Base-by-base conservation (phyloP, 2,329 filamentous ascomycete genomes). In the Magnaporthiopsis poae region DNA sequence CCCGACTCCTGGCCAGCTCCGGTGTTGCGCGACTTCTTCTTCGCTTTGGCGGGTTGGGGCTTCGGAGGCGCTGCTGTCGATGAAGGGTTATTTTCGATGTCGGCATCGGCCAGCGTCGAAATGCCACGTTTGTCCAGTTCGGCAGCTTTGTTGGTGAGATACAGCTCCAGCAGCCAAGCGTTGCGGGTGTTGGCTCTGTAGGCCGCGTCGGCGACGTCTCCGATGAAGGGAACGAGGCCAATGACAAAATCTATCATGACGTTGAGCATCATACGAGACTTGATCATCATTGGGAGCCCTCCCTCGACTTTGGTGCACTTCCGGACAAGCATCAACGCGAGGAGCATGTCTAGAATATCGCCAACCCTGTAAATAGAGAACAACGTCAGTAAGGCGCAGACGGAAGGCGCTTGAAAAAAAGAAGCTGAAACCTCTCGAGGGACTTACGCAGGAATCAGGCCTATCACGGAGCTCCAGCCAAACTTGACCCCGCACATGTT, bases 401-500 rank as follows among this genome's bases (percentile, higher is more conserved):
- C 11, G n/a, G 1, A 27, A 67, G 18, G 25, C n/a, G 5, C 11
- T 62, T 46, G 39, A 31, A 31, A 31, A 31, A 18, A n/a, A 56
- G n/a, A 56, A n/a, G 21, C 18, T 56, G 46, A 21, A 25, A n/a
- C 15, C 8, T 25, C 21, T 56, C 21, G 7, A 56, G n/a, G 46
- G 66, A 84, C 90, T 82, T 83, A 92, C 85, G 86, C 86, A 71
- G 95, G 95, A 66, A 98, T 77, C 9, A 98, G 75, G 18, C 89
- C 95, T 72, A 98, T 91, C 67, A 96, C 85, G 71, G 89, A 90
- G 65, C 90, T 87, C 92, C 92, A 97, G 66, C 95, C 95, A 74
- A 98, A 93, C 67, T 88, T 86, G 68, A 96, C 84, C 61, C 92
- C 92, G 70, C 90, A 86, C 74, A 91, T 86, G 73, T 86, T 92